These are phyloP conservation scores for Neurospora sublineolata DNA, from an alignment of 495 filamentous ascomycete genomes.

Conservation along the genomic window DNA sequence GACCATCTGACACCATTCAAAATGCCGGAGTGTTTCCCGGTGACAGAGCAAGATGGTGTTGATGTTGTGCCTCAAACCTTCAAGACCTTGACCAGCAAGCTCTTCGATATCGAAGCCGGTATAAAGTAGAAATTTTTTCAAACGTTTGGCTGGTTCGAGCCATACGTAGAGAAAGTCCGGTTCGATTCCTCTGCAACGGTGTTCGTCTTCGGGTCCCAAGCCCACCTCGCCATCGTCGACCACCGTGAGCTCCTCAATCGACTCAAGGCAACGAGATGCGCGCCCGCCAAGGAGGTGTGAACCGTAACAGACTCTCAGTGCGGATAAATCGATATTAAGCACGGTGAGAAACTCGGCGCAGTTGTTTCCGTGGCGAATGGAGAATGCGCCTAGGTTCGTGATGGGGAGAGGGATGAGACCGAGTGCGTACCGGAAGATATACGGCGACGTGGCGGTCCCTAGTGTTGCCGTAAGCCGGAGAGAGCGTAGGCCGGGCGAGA, in stretches of 20 bases:
- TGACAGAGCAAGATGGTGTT: background rate
- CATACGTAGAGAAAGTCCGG: background rate
- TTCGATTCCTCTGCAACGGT: background rate
- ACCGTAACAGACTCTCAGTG: background rate
- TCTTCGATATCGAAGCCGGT: background rate
- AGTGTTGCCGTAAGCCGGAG: background rate
- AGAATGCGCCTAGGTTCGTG: background rate
- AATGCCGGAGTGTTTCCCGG: background rate
- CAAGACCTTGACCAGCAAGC: background rate
- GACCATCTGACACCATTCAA: background rate
- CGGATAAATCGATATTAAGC: background rate
- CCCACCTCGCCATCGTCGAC: background rate
- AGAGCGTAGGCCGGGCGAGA: background rate
- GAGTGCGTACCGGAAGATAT: background rate
- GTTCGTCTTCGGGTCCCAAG: background rate
- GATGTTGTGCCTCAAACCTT: background rate
- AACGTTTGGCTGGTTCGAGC: background rate
- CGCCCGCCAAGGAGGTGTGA: background rate
- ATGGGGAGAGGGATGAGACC: background rate
- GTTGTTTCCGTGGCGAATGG: background rate
- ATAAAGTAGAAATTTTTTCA: background rate
- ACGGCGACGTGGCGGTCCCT: background rate
- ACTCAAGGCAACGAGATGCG: background rate
- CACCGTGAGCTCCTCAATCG: background rate
- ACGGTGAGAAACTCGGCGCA: background rate